Percentiles rank a stretch among this genome's conserved stretches.
phyloP scores from a whole-genome alignment of 768 basidiomycete species.

The Amanita subjunquillea region DNA sequence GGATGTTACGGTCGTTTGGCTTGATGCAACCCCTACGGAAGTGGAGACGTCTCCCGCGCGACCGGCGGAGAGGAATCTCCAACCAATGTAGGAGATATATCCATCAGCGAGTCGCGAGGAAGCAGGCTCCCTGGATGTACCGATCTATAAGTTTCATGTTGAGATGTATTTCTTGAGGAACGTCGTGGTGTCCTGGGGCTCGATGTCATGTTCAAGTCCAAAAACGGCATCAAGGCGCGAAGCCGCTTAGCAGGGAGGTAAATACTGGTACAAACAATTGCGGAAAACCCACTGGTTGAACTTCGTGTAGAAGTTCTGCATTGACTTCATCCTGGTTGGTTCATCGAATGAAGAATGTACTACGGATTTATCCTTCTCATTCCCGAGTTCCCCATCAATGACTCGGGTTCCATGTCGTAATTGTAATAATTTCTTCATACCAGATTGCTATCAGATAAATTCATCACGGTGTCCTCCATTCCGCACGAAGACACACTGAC shows the following conservation, averaged over 20 bases:
- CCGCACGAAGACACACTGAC: too few species aligned
- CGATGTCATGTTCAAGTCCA: neutral
- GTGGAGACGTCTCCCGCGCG: neutral
- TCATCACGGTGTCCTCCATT: too few species aligned
- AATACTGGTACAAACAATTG: neutral
- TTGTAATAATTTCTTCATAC: too few species aligned
- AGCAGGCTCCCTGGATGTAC: neutral
- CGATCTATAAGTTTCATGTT: too few species aligned
- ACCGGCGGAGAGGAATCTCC: neutral
- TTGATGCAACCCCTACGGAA: neutral
- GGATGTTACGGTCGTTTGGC: neutral
- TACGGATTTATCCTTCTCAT: neutral
- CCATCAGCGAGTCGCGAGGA: neutral
- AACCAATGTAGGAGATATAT: constrained; percentile 1
- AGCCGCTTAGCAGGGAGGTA: neutral
- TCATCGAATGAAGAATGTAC: neutral
- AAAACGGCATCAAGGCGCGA: neutral
- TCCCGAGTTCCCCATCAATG: neutral
- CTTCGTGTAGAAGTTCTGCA: neutral
- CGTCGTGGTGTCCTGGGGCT: neutral
- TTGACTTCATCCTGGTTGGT: neutral
- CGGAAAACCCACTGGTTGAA: neutral
- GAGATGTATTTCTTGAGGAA: neutral
- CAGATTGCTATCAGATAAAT: too few species aligned
- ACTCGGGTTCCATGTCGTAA: neutral